Conservation (phyloP, 2,329 filamentous ascomycete genomes). For the Thielaviopsis punctulata region DNA sequence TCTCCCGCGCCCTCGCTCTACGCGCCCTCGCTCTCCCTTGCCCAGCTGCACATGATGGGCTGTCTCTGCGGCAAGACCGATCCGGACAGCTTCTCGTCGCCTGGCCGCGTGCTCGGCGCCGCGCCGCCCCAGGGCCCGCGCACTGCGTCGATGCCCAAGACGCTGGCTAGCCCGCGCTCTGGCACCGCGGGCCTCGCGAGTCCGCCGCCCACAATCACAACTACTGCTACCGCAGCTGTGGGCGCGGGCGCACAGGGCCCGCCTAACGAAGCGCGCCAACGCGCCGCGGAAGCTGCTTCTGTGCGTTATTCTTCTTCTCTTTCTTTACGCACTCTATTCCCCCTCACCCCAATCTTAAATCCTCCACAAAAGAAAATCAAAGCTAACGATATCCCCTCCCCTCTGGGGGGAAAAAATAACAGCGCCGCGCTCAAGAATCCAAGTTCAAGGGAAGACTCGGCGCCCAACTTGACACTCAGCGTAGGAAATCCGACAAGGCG, state of each 20-base stretch:
- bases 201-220: neutral
- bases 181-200: neutral
- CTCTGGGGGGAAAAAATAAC: too few species aligned
- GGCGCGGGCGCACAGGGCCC: constrained; percentile 10
- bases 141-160: constrained; percentile 33
- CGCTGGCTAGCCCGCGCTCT: neutral
- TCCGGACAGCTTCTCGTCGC: constrained; percentile 49
- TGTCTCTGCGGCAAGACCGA: constrained; percentile 66
- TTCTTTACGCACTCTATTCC: neutral
- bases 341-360: neutral
- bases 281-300: constrained; percentile 9
- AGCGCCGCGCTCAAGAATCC: constrained; percentile 49
- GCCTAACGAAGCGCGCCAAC: constrained; percentile 8
- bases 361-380: neutral
- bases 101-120: constrained; percentile 55
- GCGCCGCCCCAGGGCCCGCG: constrained; percentile 23
- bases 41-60: constrained; percentile 42
- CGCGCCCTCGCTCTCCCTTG: neutral
- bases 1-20: neutral
- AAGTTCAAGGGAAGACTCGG: constrained; percentile 52
- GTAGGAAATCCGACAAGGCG: constrained; percentile 48
- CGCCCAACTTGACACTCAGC: constrained; percentile 55
- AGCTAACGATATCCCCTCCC: neutral
- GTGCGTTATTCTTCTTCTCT: neutral
- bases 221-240: neutral